Evolutionary conservation across 805 yeast species (phyloP), one percentile per base, ranked within the genome.

Genomic region (Debaryomyces tyrocola): DNA sequence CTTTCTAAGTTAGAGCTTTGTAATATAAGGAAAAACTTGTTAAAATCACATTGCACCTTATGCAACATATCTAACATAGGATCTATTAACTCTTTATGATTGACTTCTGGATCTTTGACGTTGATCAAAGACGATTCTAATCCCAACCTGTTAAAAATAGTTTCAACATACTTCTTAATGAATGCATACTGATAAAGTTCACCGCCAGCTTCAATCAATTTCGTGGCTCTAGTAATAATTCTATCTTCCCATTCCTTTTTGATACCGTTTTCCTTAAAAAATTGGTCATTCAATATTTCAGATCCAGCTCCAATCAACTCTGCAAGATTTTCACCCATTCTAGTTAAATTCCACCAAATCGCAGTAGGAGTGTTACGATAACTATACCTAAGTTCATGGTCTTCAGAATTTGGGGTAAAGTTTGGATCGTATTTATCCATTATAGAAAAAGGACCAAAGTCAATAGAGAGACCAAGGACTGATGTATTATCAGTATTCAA

Each of bases 401-500:
- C 99, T 59, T 90, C 97, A 46, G 89, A 90, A 60, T 94, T 92
- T 1, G 98, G 92, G 0, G 97, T 87, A 59, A 78, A 92, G 41
- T 76, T 65, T 12, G 95, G 91, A 57, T 89, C 84, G 60, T 85
- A 92, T 39, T 78, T 80, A 59, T 91, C 97, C 85, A 91, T 78
- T 49, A 90, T 86, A 15, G 95, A 87, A 68, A 88, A 94, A 0
- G 99, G 98, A 2, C 98, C 99, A 64, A 85, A 94, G 65, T 92
- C 99, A 65, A 94, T 79, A 0, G 96, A 80, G 9, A 90, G 70
- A 0, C 99, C 99, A 37, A 85, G 59, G n/a, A 92, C 75, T 0
- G 96, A 88, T 0, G 97, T 89, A 60, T 92, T 92, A 60, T 92
- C 99, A 0, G 98, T 91, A 63, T 92, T 92, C 46, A 94, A 70